Evolutionary conservation across 257 asterid genomes (phyloP).

Genomic region (Striga asiatica): DNA sequence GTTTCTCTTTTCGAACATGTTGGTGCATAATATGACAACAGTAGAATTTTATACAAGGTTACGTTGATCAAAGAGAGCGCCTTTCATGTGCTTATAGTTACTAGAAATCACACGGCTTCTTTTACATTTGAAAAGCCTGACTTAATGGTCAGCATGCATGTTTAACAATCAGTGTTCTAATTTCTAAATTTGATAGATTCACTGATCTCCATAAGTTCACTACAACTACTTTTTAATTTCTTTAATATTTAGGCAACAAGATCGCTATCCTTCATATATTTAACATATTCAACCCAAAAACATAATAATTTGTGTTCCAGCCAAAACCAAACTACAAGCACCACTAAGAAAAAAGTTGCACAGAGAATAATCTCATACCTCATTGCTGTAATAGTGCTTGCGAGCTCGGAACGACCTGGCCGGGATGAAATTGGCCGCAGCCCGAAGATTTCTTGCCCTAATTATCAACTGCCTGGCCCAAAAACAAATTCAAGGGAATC

Average conservation of each 20-base stretch:
- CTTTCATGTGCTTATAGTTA: not conserved
- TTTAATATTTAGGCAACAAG: no score
- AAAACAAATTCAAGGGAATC: slow-evolving; percentile 5
- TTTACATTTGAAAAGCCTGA: not conserved
- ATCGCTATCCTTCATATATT: not conserved
- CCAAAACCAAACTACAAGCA: slow-evolving; percentile 10
- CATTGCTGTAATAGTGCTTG: slow-evolving; percentile 64
- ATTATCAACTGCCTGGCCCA: slow-evolving; percentile 64
- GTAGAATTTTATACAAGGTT: no score
- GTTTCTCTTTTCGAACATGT: no score
- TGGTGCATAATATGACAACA: no score
- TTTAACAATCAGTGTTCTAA: not conserved
- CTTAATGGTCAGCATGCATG: no score
- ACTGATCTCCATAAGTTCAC: not conserved
- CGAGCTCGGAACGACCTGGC: slow-evolving; percentile 90
- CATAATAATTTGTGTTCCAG: not conserved
- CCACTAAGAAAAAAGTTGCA: not conserved
- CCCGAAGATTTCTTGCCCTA: slow-evolving; percentile 95
- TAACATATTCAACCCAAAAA: slow-evolving; percentile 11
- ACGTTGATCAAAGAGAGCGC: no score
- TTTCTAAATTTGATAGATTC: not conserved
- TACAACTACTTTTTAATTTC: not conserved
- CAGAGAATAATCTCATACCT: slow-evolving; percentile 37
- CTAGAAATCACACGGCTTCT: not conserved
- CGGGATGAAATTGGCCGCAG: slow-evolving; percentile 86